phyloP scores from a whole-genome alignment of 768 basidiomycete genomes.

The Leccinum sublutescens region DNA sequence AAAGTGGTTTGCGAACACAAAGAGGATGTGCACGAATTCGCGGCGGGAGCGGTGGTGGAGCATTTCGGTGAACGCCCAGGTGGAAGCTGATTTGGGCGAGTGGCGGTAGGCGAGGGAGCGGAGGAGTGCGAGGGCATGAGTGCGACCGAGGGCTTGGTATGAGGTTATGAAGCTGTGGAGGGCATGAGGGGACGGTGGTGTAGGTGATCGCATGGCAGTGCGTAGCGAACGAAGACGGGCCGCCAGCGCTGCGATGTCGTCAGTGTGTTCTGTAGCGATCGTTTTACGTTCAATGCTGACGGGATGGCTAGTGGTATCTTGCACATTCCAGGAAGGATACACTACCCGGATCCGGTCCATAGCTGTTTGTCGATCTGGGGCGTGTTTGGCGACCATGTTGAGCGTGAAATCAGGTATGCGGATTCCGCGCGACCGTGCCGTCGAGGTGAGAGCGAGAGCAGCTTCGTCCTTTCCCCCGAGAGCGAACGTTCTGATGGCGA shows the following conservation, averaged over 20 bases:
- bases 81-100: constrained; percentile 21
- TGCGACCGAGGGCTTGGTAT: too few relatives aligned
- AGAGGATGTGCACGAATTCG: too few relatives aligned
- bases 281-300: too few relatives aligned
- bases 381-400: constrained; percentile 28
- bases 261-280: too few relatives aligned
- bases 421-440: constrained; percentile 7
- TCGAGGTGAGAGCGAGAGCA: constrained; percentile 24
- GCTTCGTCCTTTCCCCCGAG: too few relatives aligned
- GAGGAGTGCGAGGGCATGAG: too few relatives aligned
- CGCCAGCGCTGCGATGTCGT: constrained; percentile 15
- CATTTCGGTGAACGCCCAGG: too few relatives aligned
- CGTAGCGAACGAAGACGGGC: constrained; percentile 27
- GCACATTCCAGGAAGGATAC: too few relatives aligned
- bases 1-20: too few relatives aligned
- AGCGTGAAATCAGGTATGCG: constrained; percentile 39
- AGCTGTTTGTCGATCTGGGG: neutral
- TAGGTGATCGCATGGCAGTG: constrained; percentile 3
- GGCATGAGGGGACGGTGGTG: constrained; percentile 21
- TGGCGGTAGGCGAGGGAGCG: constrained; percentile 1
- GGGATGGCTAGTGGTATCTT: too few relatives aligned
- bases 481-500: too few relatives aligned
- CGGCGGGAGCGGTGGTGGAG: too few relatives aligned
- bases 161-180: constrained; percentile 8
- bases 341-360: neutral